Conservation (phyloP, 345 rosid species). For the Citrus inodora region DNA sequence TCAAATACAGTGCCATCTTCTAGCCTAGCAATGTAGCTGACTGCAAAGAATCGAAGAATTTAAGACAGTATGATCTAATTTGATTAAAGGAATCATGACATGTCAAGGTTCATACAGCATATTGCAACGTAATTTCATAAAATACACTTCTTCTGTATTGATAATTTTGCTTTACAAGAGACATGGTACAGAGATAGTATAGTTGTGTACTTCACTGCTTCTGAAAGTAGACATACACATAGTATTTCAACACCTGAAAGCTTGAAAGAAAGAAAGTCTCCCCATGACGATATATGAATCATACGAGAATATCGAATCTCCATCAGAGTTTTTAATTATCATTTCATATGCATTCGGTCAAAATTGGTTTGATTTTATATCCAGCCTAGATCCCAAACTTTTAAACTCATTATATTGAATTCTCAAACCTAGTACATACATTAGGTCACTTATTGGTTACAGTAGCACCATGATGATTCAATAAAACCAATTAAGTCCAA, state of each 20-base stretch:
- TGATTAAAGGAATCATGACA: background rate
- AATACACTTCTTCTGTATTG: background rate
- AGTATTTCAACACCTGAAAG: background rate
- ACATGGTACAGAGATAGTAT: background rate
- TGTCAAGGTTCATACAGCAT: background rate
- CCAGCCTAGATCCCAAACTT: background rate
- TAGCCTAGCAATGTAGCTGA: slow-evolving; percentile 44
- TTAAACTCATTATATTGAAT: background rate
- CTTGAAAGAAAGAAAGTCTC: background rate
- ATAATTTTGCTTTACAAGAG: background rate
- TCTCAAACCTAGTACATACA: background rate
- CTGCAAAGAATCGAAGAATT: slow-evolving; percentile 29
- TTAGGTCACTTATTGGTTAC: too few relatives aligned
- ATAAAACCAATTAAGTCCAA: too few relatives aligned
- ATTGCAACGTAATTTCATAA: background rate
- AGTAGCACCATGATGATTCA: too few relatives aligned
- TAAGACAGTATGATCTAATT: background rate
- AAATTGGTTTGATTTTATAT: background rate
- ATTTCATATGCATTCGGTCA: background rate
- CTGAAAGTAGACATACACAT: background rate
- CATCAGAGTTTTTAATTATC: background rate
- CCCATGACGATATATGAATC: background rate
- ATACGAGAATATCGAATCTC: background rate
- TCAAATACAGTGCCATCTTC: slow-evolving; percentile 55
- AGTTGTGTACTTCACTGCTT: background rate